A percentile compares a stretch with the other conserved stretches of the same genome.
Evolutionary conservation across 805 yeast genomes (phyloP).

Genomic region (Spathaspora passalidarum): DNA sequence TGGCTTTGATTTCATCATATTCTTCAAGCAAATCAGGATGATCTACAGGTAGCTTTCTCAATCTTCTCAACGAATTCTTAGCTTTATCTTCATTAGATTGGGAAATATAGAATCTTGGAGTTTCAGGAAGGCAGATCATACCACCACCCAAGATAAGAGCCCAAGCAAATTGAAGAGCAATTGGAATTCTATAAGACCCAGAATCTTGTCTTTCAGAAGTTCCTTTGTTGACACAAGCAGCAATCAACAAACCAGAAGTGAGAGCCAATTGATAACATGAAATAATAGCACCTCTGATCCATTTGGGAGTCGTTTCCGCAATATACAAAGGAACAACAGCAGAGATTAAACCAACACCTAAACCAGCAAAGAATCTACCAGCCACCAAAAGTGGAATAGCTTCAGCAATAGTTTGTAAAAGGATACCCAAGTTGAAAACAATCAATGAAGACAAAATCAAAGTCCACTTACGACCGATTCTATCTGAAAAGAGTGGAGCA

Average conservation of each 20-base stretch:
- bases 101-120: constrained; percentile 37
- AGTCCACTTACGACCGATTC: constrained; percentile 38
- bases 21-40: constrained; percentile 68
- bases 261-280: constrained; percentile 40
- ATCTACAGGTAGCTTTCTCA: constrained; percentile 51
- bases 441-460: constrained; percentile 29
- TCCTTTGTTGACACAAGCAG: constrained; percentile 36
- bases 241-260: constrained; percentile 36
- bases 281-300: constrained; percentile 44
- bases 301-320: constrained; percentile 40
- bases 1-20: constrained; percentile 71
- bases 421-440: constrained; percentile 35
- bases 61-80: constrained; percentile 27
- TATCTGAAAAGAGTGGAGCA: constrained; percentile 37
- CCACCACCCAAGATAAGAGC: constrained; percentile 32
- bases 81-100: constrained; percentile 23
- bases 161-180: constrained; percentile 39
- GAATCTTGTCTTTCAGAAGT: constrained; percentile 30
- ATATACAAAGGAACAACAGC: constrained; percentile 39
- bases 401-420: constrained; percentile 37
- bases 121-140: constrained; percentile 32
- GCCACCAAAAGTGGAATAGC: constrained; percentile 33
- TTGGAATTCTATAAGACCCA: constrained; percentile 42
- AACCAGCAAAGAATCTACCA: constrained; percentile 40
- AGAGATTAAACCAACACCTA: constrained; percentile 41